A percentile compares a stretch with the other conserved stretches of the same genome.
Conservation (phyloP, 2,329 filamentous ascomycete species). For the Colletotrichum chrysophilum region DNA sequence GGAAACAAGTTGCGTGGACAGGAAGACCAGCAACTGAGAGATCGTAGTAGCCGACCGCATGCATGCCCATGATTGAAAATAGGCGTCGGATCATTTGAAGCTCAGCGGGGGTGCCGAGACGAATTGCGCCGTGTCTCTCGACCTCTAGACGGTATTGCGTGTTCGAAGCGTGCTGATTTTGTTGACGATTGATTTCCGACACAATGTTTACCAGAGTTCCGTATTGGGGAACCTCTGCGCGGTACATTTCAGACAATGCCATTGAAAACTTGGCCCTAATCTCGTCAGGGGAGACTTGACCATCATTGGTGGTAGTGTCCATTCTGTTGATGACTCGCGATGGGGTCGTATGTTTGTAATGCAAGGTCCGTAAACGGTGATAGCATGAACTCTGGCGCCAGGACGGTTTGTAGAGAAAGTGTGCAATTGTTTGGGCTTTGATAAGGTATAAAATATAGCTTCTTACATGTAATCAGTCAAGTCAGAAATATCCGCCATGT, state of each 20-base stretch:
- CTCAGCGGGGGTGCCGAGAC: slow-evolving; percentile 49
- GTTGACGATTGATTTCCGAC: slow-evolving; percentile 13
- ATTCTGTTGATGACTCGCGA: neutral
- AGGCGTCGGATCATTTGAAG: slow-evolving; percentile 45
- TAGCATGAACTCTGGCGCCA: neutral
- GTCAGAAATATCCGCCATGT: neutral
- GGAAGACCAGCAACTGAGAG: slow-evolving; percentile 50
- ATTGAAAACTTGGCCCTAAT: slow-evolving; percentile 22
- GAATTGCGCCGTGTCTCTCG: slow-evolving; percentile 51
- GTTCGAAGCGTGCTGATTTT: neutral
- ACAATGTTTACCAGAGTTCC: slow-evolving; percentile 25
- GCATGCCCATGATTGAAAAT: slow-evolving; percentile 51
- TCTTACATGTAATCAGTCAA: neutral
- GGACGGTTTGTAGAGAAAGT: no score
- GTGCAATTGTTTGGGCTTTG: neutral
- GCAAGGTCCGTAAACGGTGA: neutral
- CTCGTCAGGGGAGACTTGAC: slow-evolving; percentile 23
- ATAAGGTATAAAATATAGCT: neutral
- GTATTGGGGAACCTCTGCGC: slow-evolving; percentile 26
- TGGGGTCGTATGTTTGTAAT: rapidly evolving
- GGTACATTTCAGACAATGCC: slow-evolving; percentile 29
- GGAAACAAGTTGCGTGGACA: slow-evolving; percentile 56
- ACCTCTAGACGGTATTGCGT: slow-evolving; percentile 19
- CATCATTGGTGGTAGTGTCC: neutral
- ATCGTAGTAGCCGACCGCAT: slow-evolving; percentile 58